phyloP scores from a whole-genome alignment of 805 yeast genomes.

The Metschnikowia borealis region DNA sequence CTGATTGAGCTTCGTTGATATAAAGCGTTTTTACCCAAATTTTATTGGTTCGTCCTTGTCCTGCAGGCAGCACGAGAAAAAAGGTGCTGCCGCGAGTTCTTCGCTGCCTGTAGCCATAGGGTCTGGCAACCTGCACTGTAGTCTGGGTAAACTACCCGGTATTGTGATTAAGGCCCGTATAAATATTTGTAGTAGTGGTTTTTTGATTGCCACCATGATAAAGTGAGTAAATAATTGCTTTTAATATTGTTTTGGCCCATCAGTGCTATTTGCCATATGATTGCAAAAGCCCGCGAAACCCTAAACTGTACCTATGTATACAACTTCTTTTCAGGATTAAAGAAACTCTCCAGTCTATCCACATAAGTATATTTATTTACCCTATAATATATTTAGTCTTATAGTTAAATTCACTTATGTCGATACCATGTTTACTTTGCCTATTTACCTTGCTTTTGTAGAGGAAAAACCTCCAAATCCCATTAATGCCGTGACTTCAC shows the following conservation, averaged over 20 bases:
- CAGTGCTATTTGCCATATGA: too few species aligned
- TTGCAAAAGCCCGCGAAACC: too few species aligned
- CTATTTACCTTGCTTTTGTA: constrained; percentile 25
- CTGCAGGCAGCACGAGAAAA: constrained; percentile 1
- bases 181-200: too few species aligned
- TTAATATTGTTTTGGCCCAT: too few species aligned
- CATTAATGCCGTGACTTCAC: constrained; percentile 41
- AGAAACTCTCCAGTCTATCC: too few species aligned
- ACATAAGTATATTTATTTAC: background rate
- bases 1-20: constrained; percentile 5
- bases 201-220: too few species aligned
- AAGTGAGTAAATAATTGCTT: too few species aligned
- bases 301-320: too few species aligned
- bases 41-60: constrained; percentile 10
- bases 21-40: constrained; percentile 8
- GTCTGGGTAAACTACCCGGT: too few species aligned
- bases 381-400: background rate
- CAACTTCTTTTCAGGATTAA: too few species aligned
- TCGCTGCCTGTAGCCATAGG: background rate
- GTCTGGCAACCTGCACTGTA: too few species aligned
- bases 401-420: background rate
- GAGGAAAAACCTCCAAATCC: constrained; percentile 58
- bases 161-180: too few species aligned
- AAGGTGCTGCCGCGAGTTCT: constrained; percentile 1
- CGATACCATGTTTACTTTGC: background rate